Evolutionary conservation across 139 green algal genomes (phyloP).

Genomic region (Auxenochlorella protothecoides): DNA sequence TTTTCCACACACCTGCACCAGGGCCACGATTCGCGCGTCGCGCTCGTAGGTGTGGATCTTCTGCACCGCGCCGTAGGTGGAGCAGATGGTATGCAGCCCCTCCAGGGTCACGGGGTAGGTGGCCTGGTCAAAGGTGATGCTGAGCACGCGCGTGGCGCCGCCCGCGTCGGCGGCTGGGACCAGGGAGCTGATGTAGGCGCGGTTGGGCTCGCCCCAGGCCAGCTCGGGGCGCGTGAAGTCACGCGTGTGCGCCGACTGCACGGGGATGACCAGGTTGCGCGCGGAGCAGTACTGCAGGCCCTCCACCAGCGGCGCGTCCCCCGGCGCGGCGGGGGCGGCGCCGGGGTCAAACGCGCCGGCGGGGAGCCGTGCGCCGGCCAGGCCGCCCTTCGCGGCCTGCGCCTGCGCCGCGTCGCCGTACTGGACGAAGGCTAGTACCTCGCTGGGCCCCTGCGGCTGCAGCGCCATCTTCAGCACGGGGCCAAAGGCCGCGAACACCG

Average conservation of each 20-base stretch:
- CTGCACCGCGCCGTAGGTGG: constrained; percentile 45
- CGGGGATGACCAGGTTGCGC: too few relatives aligned
- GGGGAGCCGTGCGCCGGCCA: too few relatives aligned
- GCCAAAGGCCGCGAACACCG: constrained; percentile 52
- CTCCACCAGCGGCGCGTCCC: constrained; percentile 10
- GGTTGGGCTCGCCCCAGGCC: constrained; percentile 18
- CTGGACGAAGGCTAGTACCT: constrained; percentile 46
- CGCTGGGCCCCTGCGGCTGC: constrained; percentile 42
- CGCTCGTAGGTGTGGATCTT: constrained; percentile 65
- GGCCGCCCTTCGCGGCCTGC: too few relatives aligned
- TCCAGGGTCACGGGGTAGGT: constrained; percentile 53
- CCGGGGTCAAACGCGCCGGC: too few relatives aligned
- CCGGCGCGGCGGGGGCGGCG: too few relatives aligned
- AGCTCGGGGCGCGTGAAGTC: constrained; percentile 52
- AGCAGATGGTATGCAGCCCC: constrained; percentile 51
- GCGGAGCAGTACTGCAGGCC: not conserved
- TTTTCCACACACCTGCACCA: not conserved
- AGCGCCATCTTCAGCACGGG: constrained; percentile 56
- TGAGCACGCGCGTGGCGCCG: not conserved
- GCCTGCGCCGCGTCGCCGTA: constrained; percentile 23
- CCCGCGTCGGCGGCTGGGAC: constrained; percentile 1
- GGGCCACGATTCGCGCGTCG: constrained; percentile 6
- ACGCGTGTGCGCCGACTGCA: too few relatives aligned
- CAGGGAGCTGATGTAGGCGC: not conserved
- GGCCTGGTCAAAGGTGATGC: constrained; percentile 42